Evolutionary conservation across 495 filamentous ascomycete genomes (phyloP).

Genomic region (Penicillium verhagenii): DNA sequence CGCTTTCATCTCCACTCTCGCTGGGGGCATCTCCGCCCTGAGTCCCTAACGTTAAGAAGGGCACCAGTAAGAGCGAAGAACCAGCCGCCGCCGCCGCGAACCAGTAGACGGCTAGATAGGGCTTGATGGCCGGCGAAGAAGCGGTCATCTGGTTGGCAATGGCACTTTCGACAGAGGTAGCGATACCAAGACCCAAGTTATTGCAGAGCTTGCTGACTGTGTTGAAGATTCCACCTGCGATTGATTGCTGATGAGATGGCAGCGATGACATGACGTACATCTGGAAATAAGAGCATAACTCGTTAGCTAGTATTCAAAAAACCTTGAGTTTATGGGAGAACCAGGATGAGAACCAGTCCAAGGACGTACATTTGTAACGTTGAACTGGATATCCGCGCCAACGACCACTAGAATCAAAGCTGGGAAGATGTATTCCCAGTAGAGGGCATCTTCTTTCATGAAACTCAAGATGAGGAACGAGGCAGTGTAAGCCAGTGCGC

Average conservation of each 20-base stretch:
- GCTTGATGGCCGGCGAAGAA: conserved; percentile 19
- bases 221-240: conserved; percentile 40
- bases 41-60: conserved; percentile 32
- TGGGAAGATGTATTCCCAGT: conserved; percentile 58
- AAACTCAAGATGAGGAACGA: conserved; percentile 55
- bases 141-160: conserved; percentile 19
- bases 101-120: conserved; percentile 33
- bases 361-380: conserved; percentile 50
- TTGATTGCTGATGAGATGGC: conserved; percentile 32
- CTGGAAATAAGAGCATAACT: background rate
- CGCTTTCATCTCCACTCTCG: background rate
- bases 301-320: conserved; percentile 2
- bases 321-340: background rate
- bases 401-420: conserved; percentile 51
- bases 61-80: conserved; percentile 26
- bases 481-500: conserved; percentile 42
- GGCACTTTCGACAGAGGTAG: conserved; percentile 28
- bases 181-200: conserved; percentile 32
- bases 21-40: conserved; percentile 21
- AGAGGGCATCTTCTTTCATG: conserved; percentile 44
- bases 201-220: conserved; percentile 36
- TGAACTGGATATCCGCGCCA: conserved; percentile 60
- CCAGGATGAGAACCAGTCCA: background rate
- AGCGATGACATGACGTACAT: conserved; percentile 44
- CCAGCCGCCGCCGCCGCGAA: conserved; percentile 31